phyloP scores from a whole-genome alignment of 208 protist genomes.

The Borovskyia barvae region DNA sequence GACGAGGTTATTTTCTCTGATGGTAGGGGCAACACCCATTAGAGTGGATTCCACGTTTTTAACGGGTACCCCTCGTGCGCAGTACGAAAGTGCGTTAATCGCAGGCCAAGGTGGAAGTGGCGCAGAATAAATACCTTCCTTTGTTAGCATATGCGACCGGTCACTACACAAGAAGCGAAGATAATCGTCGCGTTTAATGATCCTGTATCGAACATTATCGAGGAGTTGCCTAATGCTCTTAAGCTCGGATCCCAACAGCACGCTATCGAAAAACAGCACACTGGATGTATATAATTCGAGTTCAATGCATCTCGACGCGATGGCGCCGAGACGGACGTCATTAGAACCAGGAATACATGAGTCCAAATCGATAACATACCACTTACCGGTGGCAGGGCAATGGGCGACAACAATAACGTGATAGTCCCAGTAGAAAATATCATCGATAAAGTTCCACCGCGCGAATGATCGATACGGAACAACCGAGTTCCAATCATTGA shows the following conservation, averaged over 20 bases:
- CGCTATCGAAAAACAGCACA: slow-evolving; percentile 12
- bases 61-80: background rate
- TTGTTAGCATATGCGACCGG: slow-evolving; percentile 33
- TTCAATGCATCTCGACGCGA: slow-evolving; percentile 23
- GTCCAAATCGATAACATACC: slow-evolving; percentile 38
- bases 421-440: slow-evolving; percentile 37
- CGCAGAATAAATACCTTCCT: slow-evolving; percentile 9
- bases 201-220: slow-evolving; percentile 24
- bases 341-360: slow-evolving; percentile 9
- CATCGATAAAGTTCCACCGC: background rate
- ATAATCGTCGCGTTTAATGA: slow-evolving; percentile 20
- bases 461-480: slow-evolving; percentile 33
- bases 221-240: slow-evolving; percentile 1
- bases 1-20: slow-evolving; percentile 28
- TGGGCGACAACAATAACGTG: slow-evolving; percentile 34
- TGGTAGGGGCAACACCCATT: background rate
- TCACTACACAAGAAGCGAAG: slow-evolving; percentile 37
- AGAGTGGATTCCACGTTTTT: slow-evolving; percentile 1
- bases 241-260: background rate
- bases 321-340: background rate
- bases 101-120: slow-evolving; percentile 13
- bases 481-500: slow-evolving; percentile 23
- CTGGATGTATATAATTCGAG: slow-evolving; percentile 16
- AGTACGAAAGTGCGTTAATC: slow-evolving; percentile 10
- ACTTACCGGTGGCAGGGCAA: background rate